These are phyloP conservation scores for Nidula niveotomentosa DNA, from an alignment of 1,284 basidiomycete genomes.

Conservation along the genomic window DNA sequence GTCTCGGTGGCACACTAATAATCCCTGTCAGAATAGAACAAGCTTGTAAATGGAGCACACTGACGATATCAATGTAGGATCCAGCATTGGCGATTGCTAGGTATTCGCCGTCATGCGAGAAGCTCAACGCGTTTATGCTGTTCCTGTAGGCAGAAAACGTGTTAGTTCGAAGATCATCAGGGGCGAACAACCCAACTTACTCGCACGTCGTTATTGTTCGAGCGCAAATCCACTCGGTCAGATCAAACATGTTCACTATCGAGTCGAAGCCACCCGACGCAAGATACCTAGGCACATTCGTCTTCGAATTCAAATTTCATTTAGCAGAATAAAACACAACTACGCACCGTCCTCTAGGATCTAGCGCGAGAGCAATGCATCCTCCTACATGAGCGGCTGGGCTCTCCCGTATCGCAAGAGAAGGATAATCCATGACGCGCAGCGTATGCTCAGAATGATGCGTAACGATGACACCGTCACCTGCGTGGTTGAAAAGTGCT, in stretches of 20 bases:
- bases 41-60: conserved; percentile 9
- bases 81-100: conserved; percentile 71
- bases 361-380: conserved; percentile 70
- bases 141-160: conserved; percentile 40
- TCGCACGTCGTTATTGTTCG: conserved; percentile 77
- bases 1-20: conserved; percentile 74
- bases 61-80: conserved; percentile 74
- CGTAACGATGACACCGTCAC: conserved; percentile 66
- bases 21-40: neutral
- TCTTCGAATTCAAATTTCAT: neutral
- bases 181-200: conserved; percentile 40
- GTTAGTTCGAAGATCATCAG: neutral
- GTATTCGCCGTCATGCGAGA: conserved; percentile 80
- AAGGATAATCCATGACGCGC: conserved; percentile 67
- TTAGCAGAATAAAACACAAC: neutral
- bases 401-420: conserved; percentile 51
- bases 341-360: conserved; percentile 66
- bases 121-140: conserved; percentile 72
- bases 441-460: conserved; percentile 62
- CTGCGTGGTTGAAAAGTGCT: conserved; percentile 69
- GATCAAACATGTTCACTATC: conserved; percentile 77
- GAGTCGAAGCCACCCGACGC: conserved; percentile 78
- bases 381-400: conserved; percentile 74
- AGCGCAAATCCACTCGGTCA: conserved; percentile 75
- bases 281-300: conserved; percentile 49